Evolutionary conservation across 2,329 filamentous ascomycete genomes (phyloP), one percentile per base, ranked within the genome.

Genomic region (Sporothrix mexicana): DNA sequence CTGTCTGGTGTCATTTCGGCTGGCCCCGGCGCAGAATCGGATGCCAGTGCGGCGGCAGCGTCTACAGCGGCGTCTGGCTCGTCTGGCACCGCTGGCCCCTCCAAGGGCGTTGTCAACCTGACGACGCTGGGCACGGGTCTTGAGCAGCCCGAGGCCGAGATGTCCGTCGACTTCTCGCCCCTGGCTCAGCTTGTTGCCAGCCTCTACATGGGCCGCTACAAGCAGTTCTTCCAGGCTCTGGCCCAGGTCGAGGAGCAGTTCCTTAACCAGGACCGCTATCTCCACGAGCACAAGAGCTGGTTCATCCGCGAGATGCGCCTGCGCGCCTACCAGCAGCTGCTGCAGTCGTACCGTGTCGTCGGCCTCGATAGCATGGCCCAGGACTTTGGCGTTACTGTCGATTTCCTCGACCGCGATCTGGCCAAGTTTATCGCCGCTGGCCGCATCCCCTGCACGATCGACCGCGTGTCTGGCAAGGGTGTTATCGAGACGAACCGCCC

Each of bases 301-400:
- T 98, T 96, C 81, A 95, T 99, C 78, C 92, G 96, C 69, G 96
- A 99, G 87, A 99, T 99, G 96, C 91, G 96, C 73, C 89, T 98
- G 76, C 91, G 95, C 73, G 95, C 94, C 49, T 99, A 99, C 85
- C 94, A 97, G 83, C 96, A 99, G 85, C 89, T 99, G 55, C 88
- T 99, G 59, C 96, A 98, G 85, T 97, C 94, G 80, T 99, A 99
- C 85, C 92, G 95, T 66, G 94, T 99, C 12, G 96, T 99, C 49
- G 94, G 95, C n/a, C 87, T 99, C 76, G 92, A 94, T 82, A 97
- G 93, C 84, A 99, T 99, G 95, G 96, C 96, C 23, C 92, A 90
- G 76, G 95, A 97, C 82, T 99, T 99, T 85, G 96, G 96, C 72
- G 95, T 99, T 74, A 96, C 93, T 2, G 93, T 99, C 17, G 95